A percentile compares a stretch with the other conserved stretches of the same genome.
These are phyloP conservation scores for Daedaleopsis nitida DNA, from an alignment of 768 basidiomycete species.

Conservation along the genomic window DNA sequence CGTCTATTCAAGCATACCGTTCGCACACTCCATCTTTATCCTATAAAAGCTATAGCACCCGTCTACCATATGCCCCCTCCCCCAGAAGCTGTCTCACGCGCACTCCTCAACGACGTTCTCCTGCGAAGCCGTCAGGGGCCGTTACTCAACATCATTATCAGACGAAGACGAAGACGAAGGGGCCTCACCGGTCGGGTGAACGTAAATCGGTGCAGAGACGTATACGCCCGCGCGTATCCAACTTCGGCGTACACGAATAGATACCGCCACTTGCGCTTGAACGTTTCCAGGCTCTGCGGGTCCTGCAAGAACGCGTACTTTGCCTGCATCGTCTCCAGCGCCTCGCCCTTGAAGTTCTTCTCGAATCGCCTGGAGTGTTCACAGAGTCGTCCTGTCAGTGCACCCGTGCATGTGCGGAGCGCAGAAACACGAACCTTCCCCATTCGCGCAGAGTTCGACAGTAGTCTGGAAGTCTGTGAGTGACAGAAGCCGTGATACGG, in stretches of 20 bases:
- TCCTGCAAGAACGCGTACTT: constrained; percentile 28
- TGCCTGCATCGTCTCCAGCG: constrained; percentile 18
- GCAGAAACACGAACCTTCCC: constrained; percentile 27
- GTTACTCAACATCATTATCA: too few relatives aligned
- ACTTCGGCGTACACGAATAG: constrained; percentile 31
- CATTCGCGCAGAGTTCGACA: constrained; percentile 28
- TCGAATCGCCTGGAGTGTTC: constrained; percentile 28
- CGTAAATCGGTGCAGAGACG: constrained; percentile 18
- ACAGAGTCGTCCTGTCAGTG: too few relatives aligned
- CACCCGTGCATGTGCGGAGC: too few relatives aligned
- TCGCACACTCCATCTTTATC: too few relatives aligned
- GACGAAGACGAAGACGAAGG: not conserved
- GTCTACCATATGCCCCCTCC: too few relatives aligned
- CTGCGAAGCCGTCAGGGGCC: too few relatives aligned
- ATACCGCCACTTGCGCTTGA: constrained; percentile 31
- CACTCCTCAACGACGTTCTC: too few relatives aligned
- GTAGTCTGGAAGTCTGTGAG: constrained; percentile 31
- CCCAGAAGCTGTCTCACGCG: too few relatives aligned
- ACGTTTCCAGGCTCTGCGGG: constrained; percentile 24
- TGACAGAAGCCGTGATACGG: not conserved
- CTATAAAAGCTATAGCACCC: too few relatives aligned
- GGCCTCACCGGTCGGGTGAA: constrained; percentile 23
- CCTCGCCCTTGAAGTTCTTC: constrained; percentile 23
- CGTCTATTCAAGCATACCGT: too few relatives aligned
- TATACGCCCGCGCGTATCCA: constrained; percentile 29